Conservation (phyloP, 768 basidiomycete genomes). For the Lactarius hatsudake region DNA sequence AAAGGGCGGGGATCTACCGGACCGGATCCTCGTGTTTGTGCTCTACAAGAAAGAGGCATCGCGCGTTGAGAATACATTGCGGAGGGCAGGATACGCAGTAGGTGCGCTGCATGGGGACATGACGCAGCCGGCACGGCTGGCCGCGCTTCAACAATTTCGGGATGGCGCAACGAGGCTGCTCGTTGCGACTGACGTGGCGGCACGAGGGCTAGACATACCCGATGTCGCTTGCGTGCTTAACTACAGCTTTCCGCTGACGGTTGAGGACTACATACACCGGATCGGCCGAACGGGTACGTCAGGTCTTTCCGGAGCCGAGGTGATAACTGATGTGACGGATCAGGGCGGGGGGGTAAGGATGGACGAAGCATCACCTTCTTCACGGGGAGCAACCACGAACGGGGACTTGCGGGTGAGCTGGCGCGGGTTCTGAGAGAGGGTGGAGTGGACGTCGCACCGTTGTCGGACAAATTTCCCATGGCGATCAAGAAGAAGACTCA, state of each 20-base stretch:
- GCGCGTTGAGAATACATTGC: conserved; percentile 79
- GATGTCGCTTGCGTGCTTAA: conserved; percentile 93
- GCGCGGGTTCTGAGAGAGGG: conserved; percentile 88
- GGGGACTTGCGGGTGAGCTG: conserved; percentile 86
- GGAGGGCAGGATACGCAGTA: conserved; percentile 71
- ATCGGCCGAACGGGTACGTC: conserved; percentile 80
- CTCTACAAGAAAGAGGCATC: conserved; percentile 97
- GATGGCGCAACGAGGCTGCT: conserved; percentile 74
- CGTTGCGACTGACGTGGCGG: conserved; percentile 97
- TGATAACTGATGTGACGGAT: conserved; percentile 12
- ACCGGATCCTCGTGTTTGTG: conserved; percentile 87
- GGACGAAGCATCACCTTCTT: conserved; percentile 97
- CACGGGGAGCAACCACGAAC: conserved; percentile 87
- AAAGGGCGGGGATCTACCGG: conserved; percentile 49
- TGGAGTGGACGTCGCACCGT: conserved; percentile 70
- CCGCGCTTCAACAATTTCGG: conserved; percentile 85
- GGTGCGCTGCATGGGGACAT: conserved; percentile 89
- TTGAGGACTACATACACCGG: conserved; percentile 90
- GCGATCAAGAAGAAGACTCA: conserved; percentile 97
- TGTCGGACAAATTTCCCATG: conserved; percentile 88
- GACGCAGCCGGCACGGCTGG: conserved; percentile 79
- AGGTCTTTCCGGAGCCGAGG: not conserved
- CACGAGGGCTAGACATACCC: conserved; percentile 95
- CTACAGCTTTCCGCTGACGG: conserved; percentile 96
- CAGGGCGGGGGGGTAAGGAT: conserved; percentile 83